Evolutionary conservation across 2,329 filamentous ascomycete genomes (phyloP), one percentile per base, ranked within the genome.

Genomic region (Xylariaceae sp.): DNA sequence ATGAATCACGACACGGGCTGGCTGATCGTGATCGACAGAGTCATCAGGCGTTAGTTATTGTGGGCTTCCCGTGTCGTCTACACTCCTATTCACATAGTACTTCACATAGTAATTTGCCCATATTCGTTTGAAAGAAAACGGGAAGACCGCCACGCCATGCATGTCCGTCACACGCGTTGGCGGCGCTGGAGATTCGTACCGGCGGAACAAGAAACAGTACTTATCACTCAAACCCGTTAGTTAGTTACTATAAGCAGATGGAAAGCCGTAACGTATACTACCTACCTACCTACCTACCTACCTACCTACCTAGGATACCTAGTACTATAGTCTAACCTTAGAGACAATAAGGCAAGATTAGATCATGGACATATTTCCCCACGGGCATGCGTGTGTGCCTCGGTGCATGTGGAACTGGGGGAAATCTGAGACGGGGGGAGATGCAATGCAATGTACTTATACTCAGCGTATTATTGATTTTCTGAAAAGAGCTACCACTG

Each of bases 71-170:
- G 19, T 19, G 19, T 19, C 2, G 19, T 19, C 19, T 19, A 19
- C 19, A 19, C 19, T 19, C 19, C 19, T 19, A 19, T 19, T 19
- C 19, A 19, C 19, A 19, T 19, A 19, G 19, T 19, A 19, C 19
- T 19, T 19, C 19, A 19, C 19, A 19, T 19, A 19, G 19, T 19
- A 19, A 19, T 19, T 19, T 19, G 19, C 19, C 19, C 19, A 19
- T 19, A 19, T 19, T 31, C 8, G 12, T 40, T 50, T 49, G 49
- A 55, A 46, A 50, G 52, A 55, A 55, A 55, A 52, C 45, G 52
- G 55, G 41, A 27, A 30, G 35, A 47, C 50, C 43, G 47, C 52
- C 47, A 41, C 55, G 29, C 19, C 43, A 45, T 32, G 29, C 55
- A 49, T 44, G 30, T 19, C 31, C 44, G 39, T 35, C 35, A 34